Evolutionary conservation across 163 green algal genomes (phyloP), one percentile per base, ranked within the genome.

Genomic region (Coccomyxa subellipsoidea): DNA sequence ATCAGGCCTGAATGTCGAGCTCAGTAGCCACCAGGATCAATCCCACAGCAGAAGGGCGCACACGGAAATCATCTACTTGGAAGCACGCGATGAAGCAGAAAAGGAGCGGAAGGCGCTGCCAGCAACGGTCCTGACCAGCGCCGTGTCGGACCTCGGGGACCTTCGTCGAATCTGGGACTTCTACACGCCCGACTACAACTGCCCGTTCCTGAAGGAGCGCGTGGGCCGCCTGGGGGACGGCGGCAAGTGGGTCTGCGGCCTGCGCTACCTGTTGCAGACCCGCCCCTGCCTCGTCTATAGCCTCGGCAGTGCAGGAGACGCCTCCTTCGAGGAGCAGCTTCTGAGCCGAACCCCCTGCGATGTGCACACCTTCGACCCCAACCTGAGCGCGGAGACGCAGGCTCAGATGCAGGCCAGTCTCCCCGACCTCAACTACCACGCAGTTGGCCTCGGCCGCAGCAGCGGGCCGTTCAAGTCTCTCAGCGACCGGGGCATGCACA

Each of bases 281-380:
- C 69, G 3, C 31, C n/a, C n/a, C 15, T 75, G 69, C 31, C n/a
- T 75, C n/a, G 69, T 75, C 18, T 75, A 75, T 23, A 75, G 69
- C 69, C 31, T 75, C 9, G 69, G 69, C 69, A 38, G n/a, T 36
- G 31, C n/a, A 75, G 4, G 69, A 75, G 69, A 75, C 21, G 31
- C 69, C 4, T 34, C n/a, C 18, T 75, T 75, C 31, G 69, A 75
- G 73, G n/a, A 79, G 73, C 25, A 31, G 32, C 47, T 79, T 25
- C 73, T 79, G 29, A 27, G 15, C 27, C 18, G 27, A 18, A 79
- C 73, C 3, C 29, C 32, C 34, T 79, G 73, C 73, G 34, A 79
- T 25, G 37, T 79, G 10, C 34, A 79, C 37, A 54, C 37, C 37
- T 79, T 79, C 34, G 73, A 79, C 73, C 73, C 73, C 73, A 79